Base-by-base conservation (phyloP, 805 yeast species). In the Myxozyma nipponensis region DNA sequence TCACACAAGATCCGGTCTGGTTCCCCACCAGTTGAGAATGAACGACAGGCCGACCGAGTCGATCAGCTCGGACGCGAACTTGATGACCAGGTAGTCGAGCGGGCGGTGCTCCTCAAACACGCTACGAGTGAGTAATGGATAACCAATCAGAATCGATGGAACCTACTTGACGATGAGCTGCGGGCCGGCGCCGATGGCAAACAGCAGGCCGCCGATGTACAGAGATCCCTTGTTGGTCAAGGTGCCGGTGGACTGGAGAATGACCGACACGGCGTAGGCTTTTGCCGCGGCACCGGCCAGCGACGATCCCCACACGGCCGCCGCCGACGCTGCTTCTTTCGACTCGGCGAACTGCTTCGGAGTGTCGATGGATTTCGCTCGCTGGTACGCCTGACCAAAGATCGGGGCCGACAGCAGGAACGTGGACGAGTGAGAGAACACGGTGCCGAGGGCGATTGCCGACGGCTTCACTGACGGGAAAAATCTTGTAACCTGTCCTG, bases 31-130 rank as follows among this genome's bases (percentile, higher is more conserved):
- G 53, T 68, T 67, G 44, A 71, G 63, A 21, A 65, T 63, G 32
- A 68, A 59, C 3, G 75, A 61, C 34, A 71, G 63, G 17, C 75
- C 75, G 25, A 72, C 72, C 24, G 75, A 71, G 62, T 72, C 74
- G 24, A 72, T 59, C 34, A 70, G 49, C 44, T 69, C 60, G 17
- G 66, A 59, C 17, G 64, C 67, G 28, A 59, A 47, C 54, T 62
- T 58, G 44, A 69, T 65, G 25, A 64, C 57, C 26, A 72, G 47
- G 28, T 63, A 62, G 51, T 71, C 73, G 7, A 62, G 23, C 15
- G 71, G 65, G 50, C 67, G 61, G 62, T 64, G 61, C 49, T 70
- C 67, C 42, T 69, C 57, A 47, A 71, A 54, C 46, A 70, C 40
- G 44, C 61, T 62, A 46, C 59, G 24, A 4, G n/a, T 4, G 13